Evolutionary conservation across 371 early-diverging fungal species (phyloP).

Genomic region (Mucor sp.): DNA sequence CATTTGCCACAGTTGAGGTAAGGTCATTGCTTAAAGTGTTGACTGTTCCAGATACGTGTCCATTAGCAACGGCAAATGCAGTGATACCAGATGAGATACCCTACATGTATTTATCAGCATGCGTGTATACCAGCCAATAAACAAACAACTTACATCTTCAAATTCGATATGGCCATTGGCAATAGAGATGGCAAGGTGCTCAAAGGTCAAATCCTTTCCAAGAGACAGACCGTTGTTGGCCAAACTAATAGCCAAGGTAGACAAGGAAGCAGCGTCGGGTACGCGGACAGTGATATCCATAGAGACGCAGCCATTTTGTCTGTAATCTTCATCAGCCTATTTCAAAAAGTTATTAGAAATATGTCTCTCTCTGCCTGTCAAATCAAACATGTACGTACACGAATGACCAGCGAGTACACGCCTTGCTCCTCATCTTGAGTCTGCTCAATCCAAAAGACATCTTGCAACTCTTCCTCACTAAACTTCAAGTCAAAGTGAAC

Average conservation of each 20-base stretch:
- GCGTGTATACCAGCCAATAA: neutral
- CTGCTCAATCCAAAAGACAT: conserved; percentile 9
- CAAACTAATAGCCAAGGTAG: neutral
- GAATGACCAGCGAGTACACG: neutral
- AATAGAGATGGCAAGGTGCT: conserved; percentile 3
- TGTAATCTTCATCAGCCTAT: conserved; percentile 1
- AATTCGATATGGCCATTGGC: conserved; percentile 11
- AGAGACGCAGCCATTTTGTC: neutral
- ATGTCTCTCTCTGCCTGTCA: neutral
- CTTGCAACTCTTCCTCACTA: conserved; percentile 10
- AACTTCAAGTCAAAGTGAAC: conserved; percentile 10
- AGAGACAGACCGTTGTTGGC: neutral
- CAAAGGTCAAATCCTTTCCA: neutral
- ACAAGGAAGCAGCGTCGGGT: conserved; percentile 2
- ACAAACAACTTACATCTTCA: conserved; percentile 1
- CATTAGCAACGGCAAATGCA: conserved; percentile 2
- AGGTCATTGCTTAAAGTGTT: conserved; percentile 8
- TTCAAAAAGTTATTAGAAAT: neutral
- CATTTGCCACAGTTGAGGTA: neutral
- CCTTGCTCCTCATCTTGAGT: neutral
- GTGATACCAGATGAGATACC: conserved; percentile 4
- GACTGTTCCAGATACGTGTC: neutral
- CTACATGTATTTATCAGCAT: neutral
- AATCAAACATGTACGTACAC: neutral
- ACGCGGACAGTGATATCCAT: conserved; percentile 10